These are phyloP conservation scores for Hsuehochloa calcarea DNA, from an alignment of 176 grass and related monocot genomes.

Conservation along the genomic window DNA sequence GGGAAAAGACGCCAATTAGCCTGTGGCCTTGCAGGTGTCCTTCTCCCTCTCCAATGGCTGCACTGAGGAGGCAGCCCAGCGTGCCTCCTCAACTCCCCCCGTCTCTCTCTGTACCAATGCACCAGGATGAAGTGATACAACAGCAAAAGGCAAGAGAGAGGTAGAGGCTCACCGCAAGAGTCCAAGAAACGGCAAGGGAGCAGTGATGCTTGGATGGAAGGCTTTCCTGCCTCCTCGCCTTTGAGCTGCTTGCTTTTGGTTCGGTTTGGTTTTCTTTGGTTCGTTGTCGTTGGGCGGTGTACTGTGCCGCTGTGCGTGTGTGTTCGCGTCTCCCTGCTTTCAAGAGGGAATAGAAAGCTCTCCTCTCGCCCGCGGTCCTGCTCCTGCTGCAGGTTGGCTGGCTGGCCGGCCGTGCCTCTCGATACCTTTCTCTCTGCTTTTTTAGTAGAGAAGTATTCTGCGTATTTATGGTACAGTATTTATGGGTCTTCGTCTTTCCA, in stretches of 20 bases:
- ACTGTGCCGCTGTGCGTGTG: neutral
- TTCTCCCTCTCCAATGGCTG: conserved; percentile 43
- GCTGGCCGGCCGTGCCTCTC: neutral
- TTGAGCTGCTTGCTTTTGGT: conserved; percentile 28
- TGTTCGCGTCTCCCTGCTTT: neutral
- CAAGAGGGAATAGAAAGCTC: conserved; percentile 44
- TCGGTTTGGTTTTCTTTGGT: conserved; percentile 6
- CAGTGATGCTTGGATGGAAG: conserved; percentile 32
- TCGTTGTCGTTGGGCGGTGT: conserved; percentile 24
- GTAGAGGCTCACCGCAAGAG: conserved; percentile 44
- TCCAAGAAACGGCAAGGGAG: conserved; percentile 30
- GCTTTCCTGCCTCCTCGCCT: conserved; percentile 42
- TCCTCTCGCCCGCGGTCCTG: conserved; percentile 20
- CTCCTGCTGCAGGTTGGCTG: conserved; percentile 2
- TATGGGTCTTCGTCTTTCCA: conserved; percentile 30
- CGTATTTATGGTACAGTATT: conserved; percentile 29
- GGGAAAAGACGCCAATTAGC: conserved; percentile 27
- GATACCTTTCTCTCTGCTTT: conserved; percentile 1
- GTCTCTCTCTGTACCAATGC: neutral
- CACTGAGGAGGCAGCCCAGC: conserved; percentile 40
- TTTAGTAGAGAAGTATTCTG: conserved; percentile 11
- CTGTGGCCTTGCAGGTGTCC: conserved; percentile 55
- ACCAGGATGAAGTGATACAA: conserved; percentile 30
- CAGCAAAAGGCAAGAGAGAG: conserved; percentile 15
- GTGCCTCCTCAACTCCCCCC: conserved; percentile 55